Conservation (phyloP, 2,329 filamentous ascomycete species). For the Phyllosticta capitalensis region DNA sequence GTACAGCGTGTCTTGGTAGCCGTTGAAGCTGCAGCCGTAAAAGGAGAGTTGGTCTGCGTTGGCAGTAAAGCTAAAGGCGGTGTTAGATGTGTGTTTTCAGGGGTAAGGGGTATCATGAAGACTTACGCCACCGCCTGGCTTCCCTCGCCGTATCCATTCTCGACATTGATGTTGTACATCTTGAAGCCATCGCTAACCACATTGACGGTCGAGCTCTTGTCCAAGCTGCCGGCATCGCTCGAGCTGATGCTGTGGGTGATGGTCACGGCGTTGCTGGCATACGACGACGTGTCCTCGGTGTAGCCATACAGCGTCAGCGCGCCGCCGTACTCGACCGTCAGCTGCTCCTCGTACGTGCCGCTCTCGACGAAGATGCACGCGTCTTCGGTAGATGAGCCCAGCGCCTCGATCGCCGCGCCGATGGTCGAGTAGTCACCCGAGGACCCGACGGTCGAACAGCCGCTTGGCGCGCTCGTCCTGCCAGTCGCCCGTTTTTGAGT, state of each 20-base stretch:
- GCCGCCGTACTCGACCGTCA: conserved; percentile 42
- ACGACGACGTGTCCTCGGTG: conserved; percentile 42
- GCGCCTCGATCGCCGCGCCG: conserved; percentile 48
- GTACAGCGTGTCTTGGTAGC: conserved; percentile 47
- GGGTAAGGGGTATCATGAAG: neutral
- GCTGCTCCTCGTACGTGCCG: conserved; percentile 53
- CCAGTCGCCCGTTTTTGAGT: neutral
- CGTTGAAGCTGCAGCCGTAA: conserved; percentile 46
- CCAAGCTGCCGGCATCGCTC: conserved; percentile 35
- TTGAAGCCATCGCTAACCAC: conserved; percentile 42
- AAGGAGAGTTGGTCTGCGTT: conserved; percentile 45
- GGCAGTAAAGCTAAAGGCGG: conserved; percentile 43
- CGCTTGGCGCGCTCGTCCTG: conserved; percentile 39
- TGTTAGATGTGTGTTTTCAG: conserved; percentile 27
- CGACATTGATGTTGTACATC: conserved; percentile 54
- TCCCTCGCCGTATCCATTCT: conserved; percentile 27
- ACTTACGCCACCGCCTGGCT: conserved; percentile 8
- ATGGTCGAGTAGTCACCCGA: conserved; percentile 38
- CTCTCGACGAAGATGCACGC: conserved; percentile 55
- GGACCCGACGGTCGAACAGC: conserved; percentile 41
- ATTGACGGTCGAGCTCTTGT: conserved; percentile 44
- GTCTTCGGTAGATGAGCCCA: conserved; percentile 39
- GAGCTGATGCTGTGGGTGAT: conserved; percentile 38
- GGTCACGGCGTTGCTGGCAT: conserved; percentile 49
- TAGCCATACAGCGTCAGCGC: conserved; percentile 50